Conservation (phyloP, 176 grass and related monocot species). For the Hyparrhenia diplandra region DNA sequence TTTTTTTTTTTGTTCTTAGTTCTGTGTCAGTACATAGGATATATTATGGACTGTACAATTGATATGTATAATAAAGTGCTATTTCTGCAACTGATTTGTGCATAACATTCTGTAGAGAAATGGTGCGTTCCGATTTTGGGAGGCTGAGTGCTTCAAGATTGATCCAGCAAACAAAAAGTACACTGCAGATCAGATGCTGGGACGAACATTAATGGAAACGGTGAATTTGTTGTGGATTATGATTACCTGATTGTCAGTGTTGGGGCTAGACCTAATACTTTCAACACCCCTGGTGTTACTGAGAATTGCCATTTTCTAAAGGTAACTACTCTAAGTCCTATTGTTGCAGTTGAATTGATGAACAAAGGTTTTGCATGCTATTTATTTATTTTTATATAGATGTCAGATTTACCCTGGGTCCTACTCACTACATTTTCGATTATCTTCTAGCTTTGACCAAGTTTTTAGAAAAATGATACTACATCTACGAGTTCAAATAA, state of each 20-base stretch:
- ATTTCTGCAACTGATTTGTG: background rate
- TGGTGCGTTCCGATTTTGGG: constrained; percentile 73
- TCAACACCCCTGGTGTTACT: constrained; percentile 85
- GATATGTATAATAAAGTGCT: background rate
- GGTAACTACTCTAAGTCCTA: constrained; percentile 38
- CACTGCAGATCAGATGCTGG: constrained; percentile 66
- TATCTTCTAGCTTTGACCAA: background rate
- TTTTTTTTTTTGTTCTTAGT: background rate
- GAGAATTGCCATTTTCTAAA: constrained; percentile 96
- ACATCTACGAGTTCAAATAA: background rate
- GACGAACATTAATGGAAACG: constrained; percentile 64
- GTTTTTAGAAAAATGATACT: background rate
- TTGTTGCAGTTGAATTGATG: background rate
- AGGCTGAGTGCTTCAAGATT: constrained; percentile 93
- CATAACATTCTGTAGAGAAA: constrained; percentile 51
- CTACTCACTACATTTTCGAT: background rate
- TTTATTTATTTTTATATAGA: background rate
- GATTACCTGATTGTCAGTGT: constrained; percentile 83
- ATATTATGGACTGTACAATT: background rate
- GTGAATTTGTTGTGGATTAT: constrained; percentile 84
- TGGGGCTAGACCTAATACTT: constrained; percentile 85
- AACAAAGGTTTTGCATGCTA: background rate
- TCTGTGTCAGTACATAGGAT: background rate
- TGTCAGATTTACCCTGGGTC: background rate
- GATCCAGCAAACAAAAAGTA: constrained; percentile 64